Evolutionary conservation across 768 basidiomycete genomes (phyloP), one percentile per base, ranked within the genome.

Genomic region (Phlegmacium glaucopus): DNA sequence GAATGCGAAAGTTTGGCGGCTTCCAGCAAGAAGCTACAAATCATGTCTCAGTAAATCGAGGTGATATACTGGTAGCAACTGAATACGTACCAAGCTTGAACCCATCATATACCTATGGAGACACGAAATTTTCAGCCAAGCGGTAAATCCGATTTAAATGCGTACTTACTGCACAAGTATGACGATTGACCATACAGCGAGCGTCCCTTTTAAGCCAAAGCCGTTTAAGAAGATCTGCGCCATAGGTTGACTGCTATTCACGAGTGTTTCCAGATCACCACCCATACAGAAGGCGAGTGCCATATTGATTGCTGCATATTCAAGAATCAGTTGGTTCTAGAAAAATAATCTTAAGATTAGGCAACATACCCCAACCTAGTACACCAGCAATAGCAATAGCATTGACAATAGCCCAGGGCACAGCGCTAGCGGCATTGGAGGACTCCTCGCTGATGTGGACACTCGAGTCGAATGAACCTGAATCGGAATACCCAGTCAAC

Each of bases 391-490:
- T 76, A 8, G 68, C 75, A 36, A 77, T 75, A 1, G 86, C 76
- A 42, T 63, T 61, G 28, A 78, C 74, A 39, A 87, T 86, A 9
- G 83, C 83, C 74, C 76, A 83, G 1, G 86, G 87, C 4, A 87
- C 81, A 18, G 83, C 84, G 1, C 69, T 70, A 13, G 78, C 75
- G 0, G 87, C 86, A 53, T 90, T 90, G 0, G 76, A 72, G 1
- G 82, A 82, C 59, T 86, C 85, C 58, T 86, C 85, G 42, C 80
- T 82, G 46, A 87, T 84, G 52, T 86, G 83, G 0, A 86, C 78
- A 42, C 70, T 72, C 0, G 76, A 75, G 57, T 86, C 83, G 40
- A 73, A 73, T 9, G 63, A 72, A 39, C 65, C 72, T 68, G 54
- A 10, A 32, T 28, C n/a, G 2, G 41, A 11, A 15, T 35, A n/a